Evolutionary conservation across 2,329 filamentous ascomycete species (phyloP).

Genomic region (Ophiobolus disseminans): DNA sequence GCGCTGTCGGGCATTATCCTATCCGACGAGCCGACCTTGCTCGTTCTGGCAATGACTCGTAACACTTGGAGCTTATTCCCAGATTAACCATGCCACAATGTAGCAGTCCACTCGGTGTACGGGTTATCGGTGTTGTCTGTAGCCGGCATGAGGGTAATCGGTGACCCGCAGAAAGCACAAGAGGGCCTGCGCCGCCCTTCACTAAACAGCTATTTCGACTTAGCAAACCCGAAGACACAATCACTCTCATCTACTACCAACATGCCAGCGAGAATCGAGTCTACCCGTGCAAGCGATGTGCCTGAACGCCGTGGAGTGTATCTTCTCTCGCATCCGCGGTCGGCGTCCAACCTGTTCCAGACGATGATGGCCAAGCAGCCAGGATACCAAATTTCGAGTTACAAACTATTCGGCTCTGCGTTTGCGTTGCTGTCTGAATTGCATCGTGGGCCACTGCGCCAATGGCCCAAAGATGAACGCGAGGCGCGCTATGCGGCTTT

Average conservation of each 20-base stretch:
- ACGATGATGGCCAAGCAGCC: conserved; percentile 28
- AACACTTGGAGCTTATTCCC: background rate
- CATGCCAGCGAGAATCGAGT: conserved; percentile 17
- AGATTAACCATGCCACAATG: background rate
- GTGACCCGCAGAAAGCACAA: too few species aligned
- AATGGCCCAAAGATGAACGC: conserved; percentile 14
- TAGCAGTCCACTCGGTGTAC: background rate
- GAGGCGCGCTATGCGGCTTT: conserved; percentile 12
- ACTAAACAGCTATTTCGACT: background rate
- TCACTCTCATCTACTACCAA: background rate
- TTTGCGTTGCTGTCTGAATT: conserved; percentile 9
- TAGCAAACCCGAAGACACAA: background rate
- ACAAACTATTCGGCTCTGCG: conserved; percentile 20
- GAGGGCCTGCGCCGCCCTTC: background rate
- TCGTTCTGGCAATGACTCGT: background rate
- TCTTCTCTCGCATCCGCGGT: conserved; percentile 25
- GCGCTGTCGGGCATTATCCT: background rate
- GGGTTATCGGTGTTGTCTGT: background rate
- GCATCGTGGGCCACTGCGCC: conserved; percentile 11
- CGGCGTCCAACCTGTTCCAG: conserved; percentile 27
- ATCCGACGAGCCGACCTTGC: background rate
- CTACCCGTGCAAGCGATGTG: background rate
- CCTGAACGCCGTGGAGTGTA: conserved; percentile 17
- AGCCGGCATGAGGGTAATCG: background rate
- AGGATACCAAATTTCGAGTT: conserved; percentile 17